Evolutionary conservation across 768 basidiomycete species (phyloP).

Genomic region (Tubosaeta sp.): DNA sequence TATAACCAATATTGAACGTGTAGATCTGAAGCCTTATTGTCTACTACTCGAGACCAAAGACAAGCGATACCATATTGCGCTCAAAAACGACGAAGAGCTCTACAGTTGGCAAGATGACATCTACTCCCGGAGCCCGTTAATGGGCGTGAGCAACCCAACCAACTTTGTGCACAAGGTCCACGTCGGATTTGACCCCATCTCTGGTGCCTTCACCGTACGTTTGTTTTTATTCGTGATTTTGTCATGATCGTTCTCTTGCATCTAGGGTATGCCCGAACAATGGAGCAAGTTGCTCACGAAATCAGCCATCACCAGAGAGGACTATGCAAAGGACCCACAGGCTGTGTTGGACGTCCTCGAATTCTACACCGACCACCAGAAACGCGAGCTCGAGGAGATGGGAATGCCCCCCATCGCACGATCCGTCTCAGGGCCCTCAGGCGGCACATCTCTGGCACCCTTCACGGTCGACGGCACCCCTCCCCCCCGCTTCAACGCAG

Average conservation of each 20-base stretch:
- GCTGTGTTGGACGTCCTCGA: conserved; percentile 97
- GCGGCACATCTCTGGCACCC: conserved; percentile 30
- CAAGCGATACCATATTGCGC: conserved; percentile 71
- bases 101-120: conserved; percentile 99
- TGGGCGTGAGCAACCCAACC: conserved; percentile 92
- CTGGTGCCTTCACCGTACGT: conserved; percentile 90
- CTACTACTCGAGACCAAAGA: conserved; percentile 82
- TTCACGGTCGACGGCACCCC: conserved; percentile 37
- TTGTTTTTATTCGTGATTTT: not conserved
- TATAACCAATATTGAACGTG: conserved; percentile 84
- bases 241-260: not conserved
- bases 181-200: conserved; percentile 92
- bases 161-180: conserved; percentile 99
- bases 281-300: conserved; percentile 97
- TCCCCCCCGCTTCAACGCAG: conserved; percentile 83
- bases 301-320: conserved; percentile 95
- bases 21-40: conserved; percentile 93
- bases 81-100: conserved; percentile 95
- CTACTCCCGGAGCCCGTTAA: conserved; percentile 84
- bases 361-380: conserved; percentile 97
- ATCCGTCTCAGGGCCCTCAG: conserved; percentile 15
- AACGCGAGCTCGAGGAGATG: conserved; percentile 80
- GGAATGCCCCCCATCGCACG: conserved; percentile 26
- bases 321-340: conserved; percentile 95
- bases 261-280: conserved; percentile 91